A percentile compares a stretch with the other conserved stretches of the same genome.
phyloP scores from a whole-genome alignment of 2,329 filamentous ascomycete genomes.

The Alternaria arborescens region DNA sequence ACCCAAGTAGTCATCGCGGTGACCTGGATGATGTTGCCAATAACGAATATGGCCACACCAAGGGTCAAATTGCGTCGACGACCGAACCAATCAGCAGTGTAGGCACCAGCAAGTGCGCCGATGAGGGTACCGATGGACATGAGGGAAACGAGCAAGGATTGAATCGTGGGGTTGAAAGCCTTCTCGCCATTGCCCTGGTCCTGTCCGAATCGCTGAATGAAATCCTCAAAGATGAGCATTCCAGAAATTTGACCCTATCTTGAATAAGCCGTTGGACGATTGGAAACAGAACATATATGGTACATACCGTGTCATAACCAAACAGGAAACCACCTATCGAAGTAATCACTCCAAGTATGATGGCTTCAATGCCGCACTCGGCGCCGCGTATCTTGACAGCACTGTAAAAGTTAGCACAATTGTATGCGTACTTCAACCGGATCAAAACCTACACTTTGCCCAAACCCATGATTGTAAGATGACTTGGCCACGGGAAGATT shows the following conservation, averaged over 20 bases:
- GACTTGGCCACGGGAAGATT: constrained; percentile 1
- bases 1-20: constrained; percentile 52
- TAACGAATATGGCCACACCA: constrained; percentile 54
- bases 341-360: constrained; percentile 65
- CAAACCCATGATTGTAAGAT: constrained; percentile 34
- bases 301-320: constrained; percentile 66
- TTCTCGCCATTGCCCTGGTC: constrained; percentile 51
- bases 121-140: constrained; percentile 54
- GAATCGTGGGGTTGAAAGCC: constrained; percentile 52
- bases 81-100: constrained; percentile 64
- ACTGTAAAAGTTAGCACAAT: constrained; percentile 23
- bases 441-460: constrained; percentile 28
- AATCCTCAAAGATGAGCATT: constrained; percentile 59
- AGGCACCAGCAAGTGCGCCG: constrained; percentile 53
- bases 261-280: not conserved
- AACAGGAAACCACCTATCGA: constrained; percentile 70
- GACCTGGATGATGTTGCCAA: constrained; percentile 56
- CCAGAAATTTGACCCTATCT: constrained; percentile 46
- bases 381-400: constrained; percentile 43
- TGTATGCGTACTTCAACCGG: not conserved
- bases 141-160: constrained; percentile 52
- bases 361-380: constrained; percentile 47
- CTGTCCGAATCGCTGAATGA: constrained; percentile 65
- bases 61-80: constrained; percentile 59
- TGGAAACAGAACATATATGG: not conserved